phyloP scores from a whole-genome alignment of 139 green algal species.

The Gonium pectorale region DNA sequence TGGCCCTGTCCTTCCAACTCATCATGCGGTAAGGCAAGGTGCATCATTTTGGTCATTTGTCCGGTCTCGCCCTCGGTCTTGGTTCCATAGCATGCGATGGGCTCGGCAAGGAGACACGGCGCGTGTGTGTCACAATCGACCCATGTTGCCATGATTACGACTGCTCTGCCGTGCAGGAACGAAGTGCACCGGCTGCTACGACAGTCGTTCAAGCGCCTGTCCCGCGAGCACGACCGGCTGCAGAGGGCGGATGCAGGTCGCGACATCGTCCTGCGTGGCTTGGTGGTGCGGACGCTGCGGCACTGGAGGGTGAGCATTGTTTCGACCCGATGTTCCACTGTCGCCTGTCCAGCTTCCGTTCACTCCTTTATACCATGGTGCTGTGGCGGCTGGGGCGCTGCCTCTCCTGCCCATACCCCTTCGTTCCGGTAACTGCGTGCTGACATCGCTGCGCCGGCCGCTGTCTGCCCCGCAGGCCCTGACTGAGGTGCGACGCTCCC shows the following conservation, averaged over 20 bases:
- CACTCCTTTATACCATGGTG: too few relatives aligned
- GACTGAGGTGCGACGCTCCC: background rate
- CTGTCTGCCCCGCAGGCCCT: background rate
- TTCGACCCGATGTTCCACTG: too few relatives aligned
- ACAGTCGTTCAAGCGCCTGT: background rate
- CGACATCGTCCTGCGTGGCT: background rate
- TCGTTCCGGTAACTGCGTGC: too few relatives aligned
- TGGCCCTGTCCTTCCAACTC: background rate
- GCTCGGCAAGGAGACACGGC: too few relatives aligned
- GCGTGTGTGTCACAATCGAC: too few relatives aligned
- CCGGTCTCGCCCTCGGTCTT: too few relatives aligned
- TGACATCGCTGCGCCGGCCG: too few relatives aligned
- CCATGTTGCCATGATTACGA: background rate
- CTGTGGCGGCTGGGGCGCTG: too few relatives aligned
- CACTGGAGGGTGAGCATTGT: slow-evolving; percentile 31
- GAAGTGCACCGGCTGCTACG: slow-evolving; percentile 30
- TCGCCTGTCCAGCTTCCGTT: too few relatives aligned
- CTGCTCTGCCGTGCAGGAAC: slow-evolving; percentile 9
- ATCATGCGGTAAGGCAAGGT: slow-evolving; percentile 21
- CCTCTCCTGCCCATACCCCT: too few relatives aligned
- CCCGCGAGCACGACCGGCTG: slow-evolving; percentile 1
- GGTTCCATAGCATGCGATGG: too few relatives aligned
- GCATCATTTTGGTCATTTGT: too few relatives aligned
- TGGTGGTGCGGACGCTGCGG: background rate
- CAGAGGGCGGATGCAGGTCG: background rate